These are phyloP conservation scores for Begonia masoniana DNA, from an alignment of 306 rosid genomes.

Conservation along the genomic window DNA sequence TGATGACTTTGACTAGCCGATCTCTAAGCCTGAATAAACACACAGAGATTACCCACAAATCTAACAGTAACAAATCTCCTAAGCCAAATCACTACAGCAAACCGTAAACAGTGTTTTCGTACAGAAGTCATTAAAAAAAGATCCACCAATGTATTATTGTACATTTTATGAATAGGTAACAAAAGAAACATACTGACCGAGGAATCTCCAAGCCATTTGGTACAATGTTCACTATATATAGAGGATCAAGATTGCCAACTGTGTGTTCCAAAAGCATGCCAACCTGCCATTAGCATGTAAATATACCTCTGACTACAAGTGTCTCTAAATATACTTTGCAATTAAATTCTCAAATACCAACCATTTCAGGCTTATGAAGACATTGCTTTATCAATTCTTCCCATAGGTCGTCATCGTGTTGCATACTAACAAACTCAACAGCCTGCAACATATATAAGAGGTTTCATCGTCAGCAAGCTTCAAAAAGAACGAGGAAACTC, in stretches of 20 bases:
- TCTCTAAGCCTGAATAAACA: constrained; percentile 66
- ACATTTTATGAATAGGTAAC: not conserved
- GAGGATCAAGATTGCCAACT: constrained; percentile 73
- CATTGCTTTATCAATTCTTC: constrained; percentile 45
- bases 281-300: constrained; percentile 39
- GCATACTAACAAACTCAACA: constrained; percentile 57
- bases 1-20: constrained; percentile 80
- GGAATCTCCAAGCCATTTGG: constrained; percentile 94
- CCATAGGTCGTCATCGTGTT: constrained; percentile 58
- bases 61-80: not conserved
- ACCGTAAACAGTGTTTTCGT: too few species aligned
- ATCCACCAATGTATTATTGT: too few species aligned
- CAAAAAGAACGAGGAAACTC: constrained; percentile 10
- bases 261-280: constrained; percentile 94
- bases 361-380: constrained; percentile 61
- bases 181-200: constrained; percentile 35
- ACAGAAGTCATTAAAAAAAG: too few species aligned
- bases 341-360: constrained; percentile 2
- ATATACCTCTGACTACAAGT: not conserved
- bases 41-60: constrained; percentile 9
- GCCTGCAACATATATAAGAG: constrained; percentile 29
- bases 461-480: constrained; percentile 4
- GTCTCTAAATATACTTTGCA: not conserved
- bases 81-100: too few species aligned
- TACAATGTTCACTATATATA: constrained; percentile 84